Conservation (phyloP, 108 stramenopile species). For the Cyclotella atomus region DNA sequence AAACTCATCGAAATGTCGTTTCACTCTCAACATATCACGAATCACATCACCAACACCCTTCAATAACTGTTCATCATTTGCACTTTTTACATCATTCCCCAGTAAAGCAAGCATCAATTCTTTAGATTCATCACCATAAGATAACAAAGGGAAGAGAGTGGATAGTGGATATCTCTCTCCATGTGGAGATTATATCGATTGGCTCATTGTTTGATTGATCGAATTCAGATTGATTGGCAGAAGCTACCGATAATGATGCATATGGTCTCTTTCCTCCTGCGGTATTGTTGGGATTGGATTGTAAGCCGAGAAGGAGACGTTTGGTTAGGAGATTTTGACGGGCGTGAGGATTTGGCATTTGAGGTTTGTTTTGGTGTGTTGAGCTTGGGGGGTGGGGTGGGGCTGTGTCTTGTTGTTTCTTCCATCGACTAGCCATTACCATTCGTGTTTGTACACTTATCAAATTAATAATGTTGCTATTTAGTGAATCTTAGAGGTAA, state of each 20-base stretch:
- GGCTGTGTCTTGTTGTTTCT: no score
- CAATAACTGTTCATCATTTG: background rate
- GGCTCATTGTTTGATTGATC: background rate
- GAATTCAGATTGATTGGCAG: background rate
- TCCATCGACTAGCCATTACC: background rate
- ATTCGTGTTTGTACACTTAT: no score
- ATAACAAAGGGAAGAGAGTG: slow-evolving; percentile 27
- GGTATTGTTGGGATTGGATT: background rate
- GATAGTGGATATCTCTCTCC: slow-evolving; percentile 30
- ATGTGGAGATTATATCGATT: slow-evolving; percentile 16
- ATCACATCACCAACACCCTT: no score
- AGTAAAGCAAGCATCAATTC: slow-evolving; percentile 12
- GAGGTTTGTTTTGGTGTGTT: background rate
- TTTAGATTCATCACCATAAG: slow-evolving; percentile 46
- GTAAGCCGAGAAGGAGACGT: slow-evolving; percentile 9
- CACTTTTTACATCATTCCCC: background rate
- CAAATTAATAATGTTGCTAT: no score
- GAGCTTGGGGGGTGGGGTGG: no score
- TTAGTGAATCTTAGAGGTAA: no score
- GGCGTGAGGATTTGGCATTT: slow-evolving; percentile 2
- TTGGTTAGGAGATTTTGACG: slow-evolving; percentile 28
- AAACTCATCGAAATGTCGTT: background rate
- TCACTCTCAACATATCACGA: slow-evolving; percentile 3
- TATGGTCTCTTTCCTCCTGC: slow-evolving; percentile 18
- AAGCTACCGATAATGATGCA: background rate